These are phyloP conservation scores for Alternaria ethzedia DNA, from an alignment of 2,329 filamentous ascomycete genomes.

Conservation along the genomic window DNA sequence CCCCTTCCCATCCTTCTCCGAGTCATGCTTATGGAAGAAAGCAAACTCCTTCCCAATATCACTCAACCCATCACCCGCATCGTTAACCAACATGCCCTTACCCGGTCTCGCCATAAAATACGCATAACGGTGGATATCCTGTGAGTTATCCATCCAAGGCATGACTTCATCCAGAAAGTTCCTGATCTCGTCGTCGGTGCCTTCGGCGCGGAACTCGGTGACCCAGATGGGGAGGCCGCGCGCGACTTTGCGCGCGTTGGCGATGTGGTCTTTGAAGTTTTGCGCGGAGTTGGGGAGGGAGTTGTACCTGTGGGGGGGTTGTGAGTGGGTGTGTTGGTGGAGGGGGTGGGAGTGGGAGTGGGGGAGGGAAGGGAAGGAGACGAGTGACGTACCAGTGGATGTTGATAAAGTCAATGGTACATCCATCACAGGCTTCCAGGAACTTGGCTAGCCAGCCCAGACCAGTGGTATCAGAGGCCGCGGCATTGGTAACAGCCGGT, in stretches of 20 bases:
- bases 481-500: slow-evolving; percentile 41
- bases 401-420: slow-evolving; percentile 43
- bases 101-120: slow-evolving; percentile 31
- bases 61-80: slow-evolving; percentile 18
- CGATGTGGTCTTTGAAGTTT: slow-evolving; percentile 47
- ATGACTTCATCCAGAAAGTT: slow-evolving; percentile 36
- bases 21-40: not conserved
- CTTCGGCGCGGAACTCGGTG: slow-evolving; percentile 39
- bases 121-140: slow-evolving; percentile 41
- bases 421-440: slow-evolving; percentile 33
- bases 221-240: slow-evolving; percentile 56
- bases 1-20: not conserved
- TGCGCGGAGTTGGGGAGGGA: slow-evolving; percentile 17
- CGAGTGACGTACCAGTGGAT: slow-evolving; percentile 37
- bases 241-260: slow-evolving; percentile 49
- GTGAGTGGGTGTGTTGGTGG: no score
- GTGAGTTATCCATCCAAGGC: slow-evolving; percentile 39
- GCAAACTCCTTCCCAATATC: slow-evolving; percentile 23
- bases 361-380: not conserved
- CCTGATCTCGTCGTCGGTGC: slow-evolving; percentile 24
- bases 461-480: slow-evolving; percentile 15
- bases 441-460: slow-evolving; percentile 36
- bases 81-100: slow-evolving; percentile 22
- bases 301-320: slow-evolving; percentile 20
- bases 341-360: no score